Base-by-base conservation (phyloP, 345 rosid genomes). In the Cardamine occulta region DNA sequence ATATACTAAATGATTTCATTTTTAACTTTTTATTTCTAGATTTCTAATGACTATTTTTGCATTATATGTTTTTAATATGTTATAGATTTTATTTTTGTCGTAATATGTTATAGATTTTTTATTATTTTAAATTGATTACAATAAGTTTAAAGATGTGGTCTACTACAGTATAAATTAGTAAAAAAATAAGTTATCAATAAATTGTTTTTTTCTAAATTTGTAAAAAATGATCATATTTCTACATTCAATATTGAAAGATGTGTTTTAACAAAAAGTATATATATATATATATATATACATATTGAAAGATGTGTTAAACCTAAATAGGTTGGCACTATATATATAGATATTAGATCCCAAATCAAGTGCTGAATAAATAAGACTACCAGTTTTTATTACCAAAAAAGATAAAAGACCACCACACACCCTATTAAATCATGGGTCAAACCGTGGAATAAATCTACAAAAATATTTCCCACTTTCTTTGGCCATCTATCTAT, bases 361-460 rank as follows among this genome's bases (percentile, higher is more conserved):
- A 66, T 66, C 59, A 74, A 66, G 17, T 66, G 79, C 13, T 26
- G 73, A 57, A 26, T 7, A 66, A 68, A 74, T 59, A 37, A 67
- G 62, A 67, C 26, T 28, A 58, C 31, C 24, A 67, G 68, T 37
- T 60, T 67, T 49, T 67, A 26, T 39, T 58, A 59, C 73, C 68
- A 49, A 24, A 66, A 51, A 66, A 14, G 71, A 51, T 35, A 55
- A 40, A 53, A 53, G 72, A 68, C 35, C 15, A 17, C 26, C 63
- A 35, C 68, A 59, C 4, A 5, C 18, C 47, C 61, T 49, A 67
- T 73, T 28, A 19, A 47, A 42, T 58, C 35, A 58, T 40, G 53
- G 47, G 47, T 60, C 64, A 60, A 48, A 75, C 62, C 68, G 62
- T 75, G 57, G 73, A 66, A 75, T 45, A 66, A 74, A 57, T 39